Percentiles rank a stretch among this genome's conserved stretches.
These are phyloP conservation scores for Boletus tomentosulus DNA, from an alignment of 768 basidiomycete genomes.

Conservation along the genomic window DNA sequence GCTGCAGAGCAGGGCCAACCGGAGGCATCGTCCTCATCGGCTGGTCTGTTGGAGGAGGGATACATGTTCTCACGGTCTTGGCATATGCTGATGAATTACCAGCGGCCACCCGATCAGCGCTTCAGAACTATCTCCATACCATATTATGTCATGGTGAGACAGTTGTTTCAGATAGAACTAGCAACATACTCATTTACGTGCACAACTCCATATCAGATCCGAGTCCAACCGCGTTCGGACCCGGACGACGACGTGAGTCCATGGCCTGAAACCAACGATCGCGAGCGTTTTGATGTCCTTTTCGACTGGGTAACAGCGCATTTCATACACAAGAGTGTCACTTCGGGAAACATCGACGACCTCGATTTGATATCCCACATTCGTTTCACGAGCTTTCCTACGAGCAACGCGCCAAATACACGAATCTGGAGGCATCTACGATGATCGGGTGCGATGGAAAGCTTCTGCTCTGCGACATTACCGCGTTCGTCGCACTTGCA, in stretches of 20 bases:
- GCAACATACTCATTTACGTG: background rate
- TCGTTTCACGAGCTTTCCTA: too few species aligned
- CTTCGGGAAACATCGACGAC: too few species aligned
- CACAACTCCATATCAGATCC: background rate
- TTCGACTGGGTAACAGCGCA: too few species aligned
- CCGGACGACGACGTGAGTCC: background rate
- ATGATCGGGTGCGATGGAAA: too few species aligned
- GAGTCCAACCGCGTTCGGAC: background rate
- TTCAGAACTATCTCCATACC: constrained; percentile 19
- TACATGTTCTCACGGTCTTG: constrained; percentile 10
- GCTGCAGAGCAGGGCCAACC: constrained; percentile 4
- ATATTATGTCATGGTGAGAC: constrained; percentile 14
- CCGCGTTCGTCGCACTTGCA: constrained; percentile 6
- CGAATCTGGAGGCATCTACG: too few species aligned
- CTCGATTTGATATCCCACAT: too few species aligned
- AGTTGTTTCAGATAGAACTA: background rate
- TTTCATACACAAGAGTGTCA: too few species aligned
- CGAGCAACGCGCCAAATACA: too few species aligned
- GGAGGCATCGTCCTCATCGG: constrained; percentile 17
- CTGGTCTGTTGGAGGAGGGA: constrained; percentile 18
- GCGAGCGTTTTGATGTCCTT: too few species aligned
- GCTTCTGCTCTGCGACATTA: constrained; percentile 8
- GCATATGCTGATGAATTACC: constrained; percentile 12
- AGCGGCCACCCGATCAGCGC: background rate
- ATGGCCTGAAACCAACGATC: too few species aligned